Evolutionary conservation across 176 grass and related monocot species (phyloP).

Genomic region (Aegilops longissima): DNA sequence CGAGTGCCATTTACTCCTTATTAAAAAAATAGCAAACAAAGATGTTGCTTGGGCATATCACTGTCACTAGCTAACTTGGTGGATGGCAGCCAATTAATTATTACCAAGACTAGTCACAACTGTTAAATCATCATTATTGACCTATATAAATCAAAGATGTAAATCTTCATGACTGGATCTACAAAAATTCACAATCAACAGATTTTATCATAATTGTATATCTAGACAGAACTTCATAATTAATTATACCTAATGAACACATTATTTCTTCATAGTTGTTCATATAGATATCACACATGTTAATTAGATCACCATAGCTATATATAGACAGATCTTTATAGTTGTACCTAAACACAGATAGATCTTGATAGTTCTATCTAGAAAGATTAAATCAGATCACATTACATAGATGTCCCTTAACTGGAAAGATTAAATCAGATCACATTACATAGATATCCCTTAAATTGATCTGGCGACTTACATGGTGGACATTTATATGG

Average conservation of each 20-base stretch:
- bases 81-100: not conserved
- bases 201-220: not conserved
- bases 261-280: not conserved
- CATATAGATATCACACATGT: not conserved
- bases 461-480: too few species aligned
- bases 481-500: too few species aligned
- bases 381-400: not conserved
- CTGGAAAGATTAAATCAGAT: not conserved
- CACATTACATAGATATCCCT: too few species aligned
- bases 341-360: not conserved
- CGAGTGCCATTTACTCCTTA: too few species aligned
- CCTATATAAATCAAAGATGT: not conserved
- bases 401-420: not conserved
- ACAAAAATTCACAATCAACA: not conserved
- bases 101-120: not conserved
- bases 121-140: not conserved
- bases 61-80: not conserved
- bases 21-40: too few species aligned
- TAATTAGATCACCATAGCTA: not conserved
- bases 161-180: not conserved
- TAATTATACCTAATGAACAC: not conserved
- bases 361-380: not conserved
- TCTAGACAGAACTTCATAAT: not conserved
- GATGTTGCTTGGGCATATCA: not conserved
- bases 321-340: not conserved